Conservation (phyloP, 2,329 filamentous ascomycete genomes). For the Diaporthe eres region DNA sequence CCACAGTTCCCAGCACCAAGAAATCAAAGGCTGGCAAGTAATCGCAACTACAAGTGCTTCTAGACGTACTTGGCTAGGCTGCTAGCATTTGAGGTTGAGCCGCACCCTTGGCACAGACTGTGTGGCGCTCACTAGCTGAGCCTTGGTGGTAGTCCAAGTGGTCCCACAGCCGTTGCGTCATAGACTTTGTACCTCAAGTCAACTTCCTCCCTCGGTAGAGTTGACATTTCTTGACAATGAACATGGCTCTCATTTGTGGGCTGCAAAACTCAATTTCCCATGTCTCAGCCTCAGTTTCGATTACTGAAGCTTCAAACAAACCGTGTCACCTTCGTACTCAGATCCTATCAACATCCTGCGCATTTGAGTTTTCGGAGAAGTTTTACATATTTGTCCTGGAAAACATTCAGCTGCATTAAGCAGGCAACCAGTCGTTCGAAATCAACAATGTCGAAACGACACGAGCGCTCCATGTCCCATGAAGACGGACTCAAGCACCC, state of each 20-base stretch:
- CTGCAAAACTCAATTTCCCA: not conserved
- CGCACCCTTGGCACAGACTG: not conserved
- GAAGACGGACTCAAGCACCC: slow-evolving; percentile 46
- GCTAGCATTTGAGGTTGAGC: not conserved
- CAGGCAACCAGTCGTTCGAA: not conserved
- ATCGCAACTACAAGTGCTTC: not conserved
- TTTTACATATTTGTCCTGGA: fast-evolving
- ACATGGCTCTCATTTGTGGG: fast-evolving
- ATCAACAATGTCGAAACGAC: slow-evolving; percentile 42
- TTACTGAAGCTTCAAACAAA: not conserved
- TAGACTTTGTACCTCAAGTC: not conserved
- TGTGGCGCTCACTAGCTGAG: not conserved
- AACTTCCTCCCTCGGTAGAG: not conserved
- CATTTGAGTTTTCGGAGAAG: too few relatives aligned
- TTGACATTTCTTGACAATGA: not conserved
- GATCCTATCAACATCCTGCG: too few relatives aligned
- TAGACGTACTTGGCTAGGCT: not conserved
- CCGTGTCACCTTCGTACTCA: not conserved
- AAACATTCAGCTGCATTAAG: not conserved
- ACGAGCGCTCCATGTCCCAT: slow-evolving; percentile 43
- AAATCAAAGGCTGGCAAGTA: too few relatives aligned
- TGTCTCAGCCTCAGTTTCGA: not conserved
- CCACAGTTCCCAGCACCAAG: too few relatives aligned
- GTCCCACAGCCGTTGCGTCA: not conserved
- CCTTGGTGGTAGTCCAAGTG: not conserved